Evolutionary conservation across 78 protist species (phyloP).

Genomic region (Ministeria vibrans): DNA sequence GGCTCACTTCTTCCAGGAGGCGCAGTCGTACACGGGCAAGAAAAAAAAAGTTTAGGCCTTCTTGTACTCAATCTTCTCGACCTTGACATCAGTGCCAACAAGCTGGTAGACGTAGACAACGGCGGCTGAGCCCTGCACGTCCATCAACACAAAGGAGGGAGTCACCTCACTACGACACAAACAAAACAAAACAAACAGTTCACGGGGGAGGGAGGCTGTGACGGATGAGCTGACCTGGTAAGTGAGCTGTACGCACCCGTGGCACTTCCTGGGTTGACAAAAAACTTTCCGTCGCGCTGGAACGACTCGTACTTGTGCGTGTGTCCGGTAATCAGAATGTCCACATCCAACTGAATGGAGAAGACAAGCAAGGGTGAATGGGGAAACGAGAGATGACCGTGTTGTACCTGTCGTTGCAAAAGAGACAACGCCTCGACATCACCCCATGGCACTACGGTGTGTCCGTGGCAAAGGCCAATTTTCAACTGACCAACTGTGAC

Average conservation of each 20-base stretch:
- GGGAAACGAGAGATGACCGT: no score
- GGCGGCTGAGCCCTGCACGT: slow-evolving; percentile 69
- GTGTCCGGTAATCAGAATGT: slow-evolving; percentile 88
- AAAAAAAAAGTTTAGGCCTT: not conserved
- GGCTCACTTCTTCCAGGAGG: no score
- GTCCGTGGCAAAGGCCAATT: slow-evolving; percentile 97
- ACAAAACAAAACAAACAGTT: not conserved
- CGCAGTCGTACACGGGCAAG: not conserved
- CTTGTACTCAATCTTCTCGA: slow-evolving; percentile 31
- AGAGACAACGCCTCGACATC: slow-evolving; percentile 76
- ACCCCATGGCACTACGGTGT: slow-evolving; percentile 92
- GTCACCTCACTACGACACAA: slow-evolving; percentile 43
- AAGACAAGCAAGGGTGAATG: not conserved
- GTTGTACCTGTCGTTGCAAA: slow-evolving; percentile 69
- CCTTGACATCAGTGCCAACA: slow-evolving; percentile 62
- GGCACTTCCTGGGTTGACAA: slow-evolving; percentile 97
- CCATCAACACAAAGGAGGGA: slow-evolving; percentile 93
- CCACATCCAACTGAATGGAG: slow-evolving; percentile 77
- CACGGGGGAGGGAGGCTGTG: not conserved
- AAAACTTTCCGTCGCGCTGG: slow-evolving; percentile 72
- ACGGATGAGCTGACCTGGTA: slow-evolving; percentile 26
- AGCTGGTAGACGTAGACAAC: slow-evolving; percentile 52
- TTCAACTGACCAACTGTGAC: slow-evolving; percentile 84
- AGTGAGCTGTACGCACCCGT: slow-evolving; percentile 89
- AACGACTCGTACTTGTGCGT: slow-evolving; percentile 74